These are phyloP conservation scores for Clonostachys rhizophaga DNA, from an alignment of 2,329 filamentous ascomycete species.

Conservation along the genomic window DNA sequence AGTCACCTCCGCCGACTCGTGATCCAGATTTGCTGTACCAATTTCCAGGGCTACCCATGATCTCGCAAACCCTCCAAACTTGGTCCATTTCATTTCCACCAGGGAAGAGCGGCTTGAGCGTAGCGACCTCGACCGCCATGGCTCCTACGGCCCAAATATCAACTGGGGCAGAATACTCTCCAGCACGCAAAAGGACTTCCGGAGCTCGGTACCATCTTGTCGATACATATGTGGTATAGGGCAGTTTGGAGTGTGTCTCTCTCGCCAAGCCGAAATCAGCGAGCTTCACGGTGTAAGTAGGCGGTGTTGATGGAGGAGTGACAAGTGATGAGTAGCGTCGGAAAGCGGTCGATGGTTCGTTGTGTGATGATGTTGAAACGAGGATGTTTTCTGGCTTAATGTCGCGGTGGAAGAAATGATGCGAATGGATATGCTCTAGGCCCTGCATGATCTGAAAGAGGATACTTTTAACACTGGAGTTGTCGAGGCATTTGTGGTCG, in stretches of 20 bases:
- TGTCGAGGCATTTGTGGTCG: slow-evolving; percentile 90
- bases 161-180: slow-evolving; percentile 94
- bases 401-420: slow-evolving; percentile 97
- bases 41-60: slow-evolving; percentile 97
- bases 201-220: slow-evolving; percentile 97
- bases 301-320: slow-evolving; percentile 91
- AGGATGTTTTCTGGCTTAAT: slow-evolving; percentile 89
- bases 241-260: slow-evolving; percentile 92
- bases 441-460: slow-evolving; percentile 95
- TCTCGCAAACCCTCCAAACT: slow-evolving; percentile 97
- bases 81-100: slow-evolving; percentile 98
- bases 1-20: slow-evolving; percentile 90
- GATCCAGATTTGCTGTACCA: slow-evolving; percentile 92
- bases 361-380: slow-evolving; percentile 83
- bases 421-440: slow-evolving; percentile 93
- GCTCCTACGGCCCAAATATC: slow-evolving; percentile 98
- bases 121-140: slow-evolving; percentile 98
- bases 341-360: slow-evolving; percentile 80
- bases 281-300: slow-evolving; percentile 94
- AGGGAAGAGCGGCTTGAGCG: slow-evolving; percentile 92
- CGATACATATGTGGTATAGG: slow-evolving; percentile 97
- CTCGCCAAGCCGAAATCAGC: slow-evolving; percentile 97
- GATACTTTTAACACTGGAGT: slow-evolving; percentile 92
- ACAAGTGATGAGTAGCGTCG: slow-evolving; percentile 89
- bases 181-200: slow-evolving; percentile 87